phyloP scores from a whole-genome alignment of 495 filamentous ascomycete species.

The Astrothelium macrocarpum region DNA sequence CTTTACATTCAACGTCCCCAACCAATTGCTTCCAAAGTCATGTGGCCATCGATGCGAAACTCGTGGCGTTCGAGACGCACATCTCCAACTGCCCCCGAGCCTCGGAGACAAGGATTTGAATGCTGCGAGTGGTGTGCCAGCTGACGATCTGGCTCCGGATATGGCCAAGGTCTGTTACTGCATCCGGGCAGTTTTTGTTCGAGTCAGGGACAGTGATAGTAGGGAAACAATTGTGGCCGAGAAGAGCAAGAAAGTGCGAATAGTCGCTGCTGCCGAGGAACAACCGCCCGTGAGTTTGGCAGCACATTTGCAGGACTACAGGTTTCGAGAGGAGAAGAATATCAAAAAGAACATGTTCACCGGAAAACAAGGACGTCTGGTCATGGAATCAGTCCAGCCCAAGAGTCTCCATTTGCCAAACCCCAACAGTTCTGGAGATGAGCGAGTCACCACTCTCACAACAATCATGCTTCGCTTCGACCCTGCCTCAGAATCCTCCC shows the following conservation, averaged over 20 bases:
- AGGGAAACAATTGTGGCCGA: constrained; percentile 40
- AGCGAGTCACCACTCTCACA: constrained; percentile 44
- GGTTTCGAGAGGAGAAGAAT: constrained; percentile 61
- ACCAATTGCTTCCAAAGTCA: constrained; percentile 50
- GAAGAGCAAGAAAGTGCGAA: constrained; percentile 52
- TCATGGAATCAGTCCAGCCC: constrained; percentile 66
- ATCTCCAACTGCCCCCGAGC: constrained; percentile 71
- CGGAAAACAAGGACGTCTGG: constrained; percentile 62
- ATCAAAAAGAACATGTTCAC: constrained; percentile 71
- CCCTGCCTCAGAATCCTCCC: constrained; percentile 45
- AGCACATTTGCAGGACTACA: constrained; percentile 52
- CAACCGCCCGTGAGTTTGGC: constrained; percentile 63
- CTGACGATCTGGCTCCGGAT: constrained; percentile 70
- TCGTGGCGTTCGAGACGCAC: constrained; percentile 54
- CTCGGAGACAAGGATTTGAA: constrained; percentile 55
- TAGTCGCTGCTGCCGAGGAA: constrained; percentile 67
- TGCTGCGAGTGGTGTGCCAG: not conserved
- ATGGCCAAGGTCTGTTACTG: constrained; percentile 72
- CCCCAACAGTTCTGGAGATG: constrained; percentile 12
- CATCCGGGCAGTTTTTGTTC: constrained; percentile 47
- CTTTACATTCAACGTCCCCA: constrained; percentile 82
- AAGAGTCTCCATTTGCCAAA: constrained; percentile 49
- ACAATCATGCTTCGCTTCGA: constrained; percentile 67
- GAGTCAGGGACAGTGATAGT: constrained; percentile 25
- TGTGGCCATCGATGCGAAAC: constrained; percentile 51